Evolutionary conservation across 1,139 yeast species (phyloP), one percentile per base, ranked within the genome.

Genomic region (Kodamaea fungicola): DNA sequence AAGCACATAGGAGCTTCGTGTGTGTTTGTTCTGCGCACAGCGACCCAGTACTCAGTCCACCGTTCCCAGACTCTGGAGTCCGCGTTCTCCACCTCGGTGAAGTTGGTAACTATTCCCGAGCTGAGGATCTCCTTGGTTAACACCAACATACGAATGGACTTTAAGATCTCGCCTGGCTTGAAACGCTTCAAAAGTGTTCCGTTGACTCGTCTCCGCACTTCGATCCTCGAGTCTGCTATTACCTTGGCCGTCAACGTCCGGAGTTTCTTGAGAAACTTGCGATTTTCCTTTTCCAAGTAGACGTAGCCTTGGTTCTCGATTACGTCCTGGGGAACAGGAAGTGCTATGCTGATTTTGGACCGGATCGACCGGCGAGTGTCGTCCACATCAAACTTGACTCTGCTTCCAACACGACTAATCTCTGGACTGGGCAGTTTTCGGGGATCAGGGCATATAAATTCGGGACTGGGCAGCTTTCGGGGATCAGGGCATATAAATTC

Each of bases 1-100:
- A 87, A 46, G 2, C 67, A 57, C 2, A 86, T 54, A 0, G 89
- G 86, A 7, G 62, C 60, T 2, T 59, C 62, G 0, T 51, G 37
- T 39, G 68, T 61, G 21, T 76, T 78, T 1, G 84, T 76, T 30
- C 76, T 75, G 40, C 92, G 62, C 0, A 83, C 77, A 3, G 83
- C 85, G 2, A 83, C 80, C 25, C 76, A 61, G 51, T 78, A 83
- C 53, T 88, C 96, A 42, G 73, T 76, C 92, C 96, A 87, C 32
- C 87, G 62, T 41, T 83, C 88, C n/a, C 68, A 45, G 2, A 84
- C 68, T 34, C 81, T 59, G 1, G 86, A 65, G 38, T 75, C 78
- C 28, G 71, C 63, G 1, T 73, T 62, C 38, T 74, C 82, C 10
- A 62, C 61, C 41, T 79, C 85, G 16, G 49, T 53, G 25, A 58